Percentiles rank a stretch among this genome's conserved stretches.
Evolutionary conservation across 2,329 filamentous ascomycete species (phyloP).

Genomic region (Eutypella sp.): DNA sequence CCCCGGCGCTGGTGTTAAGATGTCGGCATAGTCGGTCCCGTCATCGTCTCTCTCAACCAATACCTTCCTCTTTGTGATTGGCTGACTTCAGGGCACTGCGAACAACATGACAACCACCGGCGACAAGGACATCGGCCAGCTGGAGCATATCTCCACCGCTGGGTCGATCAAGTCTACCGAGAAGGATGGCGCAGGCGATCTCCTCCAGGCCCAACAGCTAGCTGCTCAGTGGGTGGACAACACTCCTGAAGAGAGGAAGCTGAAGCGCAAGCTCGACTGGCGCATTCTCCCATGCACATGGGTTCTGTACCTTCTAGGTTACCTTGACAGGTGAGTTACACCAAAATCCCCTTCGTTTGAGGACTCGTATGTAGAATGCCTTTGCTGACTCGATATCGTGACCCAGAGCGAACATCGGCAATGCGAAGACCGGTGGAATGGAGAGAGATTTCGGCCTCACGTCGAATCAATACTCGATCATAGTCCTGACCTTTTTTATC

Average conservation of each 20-base stretch:
- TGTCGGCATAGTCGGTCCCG: neutral
- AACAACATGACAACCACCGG: neutral
- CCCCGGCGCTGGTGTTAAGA: neutral
- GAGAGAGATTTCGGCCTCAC: constrained; percentile 15
- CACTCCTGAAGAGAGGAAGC: constrained; percentile 2
- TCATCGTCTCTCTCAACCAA: neutral
- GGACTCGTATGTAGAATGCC: neutral
- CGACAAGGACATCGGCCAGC: neutral
- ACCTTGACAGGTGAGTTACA: constrained; percentile 5
- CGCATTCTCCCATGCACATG: constrained; percentile 11
- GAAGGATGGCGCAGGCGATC: neutral
- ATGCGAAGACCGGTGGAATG: constrained; percentile 19
- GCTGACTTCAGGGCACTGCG: neutral
- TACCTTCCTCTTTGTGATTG: neutral
- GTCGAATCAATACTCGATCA: constrained; percentile 21
- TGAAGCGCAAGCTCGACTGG: constrained; percentile 8
- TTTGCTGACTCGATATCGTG: constrained; percentile 2
- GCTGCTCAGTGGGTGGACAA: constrained; percentile 3
- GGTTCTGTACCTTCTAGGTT: constrained; percentile 16
- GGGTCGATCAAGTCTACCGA: neutral
- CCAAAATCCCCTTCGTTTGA: neutral
- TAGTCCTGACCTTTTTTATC: constrained; percentile 23
- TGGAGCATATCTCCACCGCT: neutral
- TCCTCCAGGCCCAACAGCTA: constrained; percentile 1
- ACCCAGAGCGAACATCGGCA: constrained; percentile 16